Evolutionary conservation across 2,329 filamentous ascomycete species (phyloP), one percentile per base, ranked within the genome.

Genomic region (Alternaria sp.): DNA sequence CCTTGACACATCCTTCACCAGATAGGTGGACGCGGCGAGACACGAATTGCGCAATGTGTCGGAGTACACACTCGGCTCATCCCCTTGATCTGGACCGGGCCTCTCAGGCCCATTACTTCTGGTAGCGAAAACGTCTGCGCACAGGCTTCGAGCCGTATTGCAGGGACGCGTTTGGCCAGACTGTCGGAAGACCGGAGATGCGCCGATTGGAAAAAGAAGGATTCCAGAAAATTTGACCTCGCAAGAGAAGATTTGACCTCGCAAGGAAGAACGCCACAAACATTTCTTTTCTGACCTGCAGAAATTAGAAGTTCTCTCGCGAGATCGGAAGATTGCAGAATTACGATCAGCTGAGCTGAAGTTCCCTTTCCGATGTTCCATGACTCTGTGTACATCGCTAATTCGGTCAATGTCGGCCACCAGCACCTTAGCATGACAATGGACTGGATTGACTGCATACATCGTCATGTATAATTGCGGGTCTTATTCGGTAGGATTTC

Each of bases 391-490:
- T 8, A 40, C 29, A 33, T 31, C 24, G 34, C 17, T 14, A 21
- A 7, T n/a, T 24, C 56, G 56, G 46, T 23, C 33, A 56, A 59
- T 23, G 4, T 40, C 52, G 56, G 56, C 56, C n/a, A 48, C 23
- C 28, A 24, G 28, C 33, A 49, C 8, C 6, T 36, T 17, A 41
- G 28, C 36, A 42, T 24, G 39, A 29, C 2, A 6, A 24, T 21
- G 28, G 33, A 17, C n/a, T 9, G 21, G 26, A 40, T 5, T 11
- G 23, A 44, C 5, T 37, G 36, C 17, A 17, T 5, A 42, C 31
- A n/a, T 14, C 23, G 31, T 54, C 42, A n/a, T 39, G 48, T 23
- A 44, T n/a, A 34, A 48, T 26, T 39, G 46, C 52, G 46, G 56
- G 28, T 37, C 56, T 56, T 48, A 28, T 23, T 59, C 56, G 56